Conservation (phyloP, 83 land plant species). For the Thuja plicata region DNA sequence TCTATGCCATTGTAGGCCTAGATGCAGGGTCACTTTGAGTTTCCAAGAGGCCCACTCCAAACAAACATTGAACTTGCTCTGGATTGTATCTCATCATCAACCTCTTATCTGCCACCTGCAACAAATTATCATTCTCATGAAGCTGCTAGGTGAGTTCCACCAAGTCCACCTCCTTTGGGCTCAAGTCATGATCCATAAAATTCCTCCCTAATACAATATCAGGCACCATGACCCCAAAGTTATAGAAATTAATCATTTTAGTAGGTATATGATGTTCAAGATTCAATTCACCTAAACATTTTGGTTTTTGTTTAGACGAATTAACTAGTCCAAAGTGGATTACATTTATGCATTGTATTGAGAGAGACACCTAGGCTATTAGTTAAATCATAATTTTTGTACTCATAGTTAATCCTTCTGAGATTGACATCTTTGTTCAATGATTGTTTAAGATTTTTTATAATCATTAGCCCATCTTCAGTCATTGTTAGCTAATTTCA, state of each 20-base stretch:
- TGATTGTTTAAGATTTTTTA: neutral
- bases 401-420: neutral
- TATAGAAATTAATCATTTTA: constrained; percentile 17
- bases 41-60: constrained; percentile 21
- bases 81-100: constrained; percentile 16
- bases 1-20: constrained; percentile 23
- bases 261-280: constrained; percentile 5
- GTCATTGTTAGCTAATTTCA: neutral
- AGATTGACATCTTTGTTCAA: neutral
- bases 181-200: neutral
- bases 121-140: constrained; percentile 17
- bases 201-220: constrained; percentile 23
- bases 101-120: constrained; percentile 22
- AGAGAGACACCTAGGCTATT: neutral
- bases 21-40: constrained; percentile 20
- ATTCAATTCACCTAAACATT: neutral
- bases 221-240: constrained; percentile 21
- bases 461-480: neutral
- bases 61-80: constrained; percentile 22
- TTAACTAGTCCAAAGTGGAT: constrained; percentile 23
- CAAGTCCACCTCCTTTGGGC: constrained; percentile 18
- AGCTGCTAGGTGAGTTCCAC: constrained; percentile 25
- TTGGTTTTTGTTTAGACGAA: neutral
- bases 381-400: neutral
- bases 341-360: neutral